Base-by-base conservation (phyloP, 805 yeast genomes). In the Ogataea nakhonphanomensis region DNA sequence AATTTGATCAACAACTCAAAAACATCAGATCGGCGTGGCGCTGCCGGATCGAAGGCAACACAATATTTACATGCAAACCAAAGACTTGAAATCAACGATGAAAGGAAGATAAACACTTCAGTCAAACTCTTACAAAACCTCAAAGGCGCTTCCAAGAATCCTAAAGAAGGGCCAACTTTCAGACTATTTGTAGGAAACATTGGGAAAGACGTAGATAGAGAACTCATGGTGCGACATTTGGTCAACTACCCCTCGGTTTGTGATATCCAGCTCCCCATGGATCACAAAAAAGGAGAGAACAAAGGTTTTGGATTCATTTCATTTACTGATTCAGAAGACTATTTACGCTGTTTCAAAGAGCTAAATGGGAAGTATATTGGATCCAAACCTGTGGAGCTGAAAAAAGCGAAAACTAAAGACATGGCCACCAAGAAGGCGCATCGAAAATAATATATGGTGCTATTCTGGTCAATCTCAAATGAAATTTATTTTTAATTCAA, bases 341-440 rank as follows among this genome's bases (percentile, higher is more conserved):
- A 81, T 51, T 65, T 84, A 39, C 62, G 66, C 37, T 88, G 90
- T 3, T 84, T 81, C 61, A 80, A 78, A 55, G 86, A 81, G 51
- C 74, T 83, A 79, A 81, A 84, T 55, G 86, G 87, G 20, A 81
- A 82, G 54, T 83, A 81, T 50, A 71, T 85, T 34, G 95, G 93
- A 1, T 75, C 70, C 50, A 81, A 81, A 51, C 93, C 93, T 0
- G 78, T 84, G 21, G 80, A 74, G 42, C 61, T 84, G 57, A 79
- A 81, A 57, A 66, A 79, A 44, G 90, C 91, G 0, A 78, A 70
- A 44, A 59, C 73, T 6, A 64, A 54, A 45, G 11, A 38, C 4
- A 61, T 29, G 1, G 65, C 53, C 2, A 59, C 63, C 3, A 64
- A 34, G 5, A 55, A 23, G 14, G 64, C 33, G 13, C 14, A 22